A percentile compares a stretch with the other conserved stretches of the same genome.
Evolutionary conservation across 2,329 filamentous ascomycete genomes (phyloP).

Genomic region (Ophiostoma sp.): DNA sequence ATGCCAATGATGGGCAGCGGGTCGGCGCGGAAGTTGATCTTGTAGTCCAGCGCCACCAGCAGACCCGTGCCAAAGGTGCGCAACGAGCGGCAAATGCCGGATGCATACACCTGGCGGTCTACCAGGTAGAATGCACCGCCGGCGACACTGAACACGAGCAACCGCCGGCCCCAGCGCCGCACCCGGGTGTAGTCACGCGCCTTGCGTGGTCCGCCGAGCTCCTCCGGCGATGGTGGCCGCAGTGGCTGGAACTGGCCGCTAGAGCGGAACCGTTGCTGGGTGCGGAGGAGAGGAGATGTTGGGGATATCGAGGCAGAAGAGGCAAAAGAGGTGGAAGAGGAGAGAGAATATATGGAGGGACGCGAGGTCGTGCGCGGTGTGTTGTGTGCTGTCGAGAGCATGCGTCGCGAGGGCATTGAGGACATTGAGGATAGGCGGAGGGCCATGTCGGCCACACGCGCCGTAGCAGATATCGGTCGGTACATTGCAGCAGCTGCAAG

Average conservation of each 20-base stretch:
- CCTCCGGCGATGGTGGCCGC: conserved; percentile 70
- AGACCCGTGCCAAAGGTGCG: conserved; percentile 78
- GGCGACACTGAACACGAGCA: conserved; percentile 57
- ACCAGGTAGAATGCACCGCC: conserved; percentile 59
- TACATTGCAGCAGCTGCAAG: not conserved
- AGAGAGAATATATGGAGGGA: not conserved
- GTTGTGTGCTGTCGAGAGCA: conserved; percentile 2
- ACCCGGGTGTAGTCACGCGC: conserved; percentile 66
- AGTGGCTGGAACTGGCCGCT: conserved; percentile 55
- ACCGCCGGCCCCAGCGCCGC: conserved; percentile 70
- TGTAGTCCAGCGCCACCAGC: conserved; percentile 85
- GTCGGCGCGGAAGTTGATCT: conserved; percentile 84
- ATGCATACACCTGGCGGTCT: conserved; percentile 73
- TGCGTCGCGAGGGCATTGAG: not conserved
- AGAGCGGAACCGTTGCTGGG: not conserved
- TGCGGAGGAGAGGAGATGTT: conserved; percentile 2
- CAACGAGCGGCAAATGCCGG: conserved; percentile 69
- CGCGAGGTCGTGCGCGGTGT: not conserved
- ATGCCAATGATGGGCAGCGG: conserved; percentile 49
- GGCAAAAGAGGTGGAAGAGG: not conserved
- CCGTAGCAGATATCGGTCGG: not conserved
- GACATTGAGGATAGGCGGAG: not conserved
- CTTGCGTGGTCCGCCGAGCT: conserved; percentile 65
- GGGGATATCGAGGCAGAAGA: not conserved
- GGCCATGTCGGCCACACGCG: not conserved